A percentile compares a stretch with the other conserved stretches of the same genome.
These are phyloP conservation scores for Aspergillus ellipticus DNA, from an alignment of 495 filamentous ascomycete genomes.

Conservation along the genomic window DNA sequence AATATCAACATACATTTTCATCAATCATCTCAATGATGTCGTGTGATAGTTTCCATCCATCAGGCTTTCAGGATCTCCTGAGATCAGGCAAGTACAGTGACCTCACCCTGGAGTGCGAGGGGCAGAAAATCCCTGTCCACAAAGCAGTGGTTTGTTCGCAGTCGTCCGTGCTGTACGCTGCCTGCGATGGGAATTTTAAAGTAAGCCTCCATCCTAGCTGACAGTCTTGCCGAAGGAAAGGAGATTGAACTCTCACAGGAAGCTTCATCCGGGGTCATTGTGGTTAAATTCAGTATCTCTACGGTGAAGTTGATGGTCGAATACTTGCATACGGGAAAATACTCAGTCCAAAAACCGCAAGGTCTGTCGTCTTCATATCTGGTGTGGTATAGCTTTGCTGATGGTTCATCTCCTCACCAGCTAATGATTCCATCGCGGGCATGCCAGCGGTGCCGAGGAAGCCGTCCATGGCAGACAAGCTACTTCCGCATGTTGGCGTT, in stretches of 20 bases:
- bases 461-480: neutral
- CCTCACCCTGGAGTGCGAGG: neutral
- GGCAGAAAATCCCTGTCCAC: neutral
- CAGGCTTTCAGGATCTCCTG: neutral
- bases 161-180: conserved; percentile 1
- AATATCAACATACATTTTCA: too few species aligned
- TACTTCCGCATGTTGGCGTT: neutral
- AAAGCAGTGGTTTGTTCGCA: conserved; percentile 1
- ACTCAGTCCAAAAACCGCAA: neutral
- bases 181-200: neutral
- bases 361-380: too few species aligned
- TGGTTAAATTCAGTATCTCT: neutral
- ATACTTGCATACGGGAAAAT: conserved; percentile 3
- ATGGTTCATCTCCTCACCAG: too few species aligned
- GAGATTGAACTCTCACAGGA: neutral
- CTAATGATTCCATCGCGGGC: neutral
- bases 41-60: neutral
- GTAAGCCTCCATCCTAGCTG: neutral
- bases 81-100: conserved; percentile 8
- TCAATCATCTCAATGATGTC: neutral
- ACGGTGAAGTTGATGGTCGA: conserved; percentile 5
- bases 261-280: neutral
- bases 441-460: too few species aligned
- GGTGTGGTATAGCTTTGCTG: too few species aligned
- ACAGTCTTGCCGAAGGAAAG: neutral